These are phyloP conservation scores for Mucor lusitanicus DNA, from an alignment of 371 early-diverging fungal species.

Conservation along the genomic window DNA sequence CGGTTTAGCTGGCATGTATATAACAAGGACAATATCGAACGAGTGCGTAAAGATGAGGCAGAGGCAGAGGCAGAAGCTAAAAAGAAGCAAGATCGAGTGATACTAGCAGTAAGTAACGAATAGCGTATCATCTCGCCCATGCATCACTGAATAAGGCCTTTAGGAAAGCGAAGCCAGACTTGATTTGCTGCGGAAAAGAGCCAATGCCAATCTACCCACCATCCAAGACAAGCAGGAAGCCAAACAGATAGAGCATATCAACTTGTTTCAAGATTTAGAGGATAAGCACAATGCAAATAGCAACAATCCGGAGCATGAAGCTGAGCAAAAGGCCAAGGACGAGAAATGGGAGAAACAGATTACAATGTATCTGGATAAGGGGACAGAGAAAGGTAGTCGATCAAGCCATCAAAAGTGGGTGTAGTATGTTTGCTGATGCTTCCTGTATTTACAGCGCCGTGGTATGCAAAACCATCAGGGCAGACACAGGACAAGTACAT, in stretches of 20 bases:
- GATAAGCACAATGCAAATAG: conserved; percentile 17
- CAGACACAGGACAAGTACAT: conserved; percentile 28
- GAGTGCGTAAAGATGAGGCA: conserved; percentile 71
- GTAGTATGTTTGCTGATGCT: background rate
- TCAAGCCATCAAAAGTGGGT: background rate
- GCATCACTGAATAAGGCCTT: background rate
- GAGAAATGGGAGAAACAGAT: conserved; percentile 59
- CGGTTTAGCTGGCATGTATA: conserved; percentile 75
- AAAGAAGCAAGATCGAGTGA: conserved; percentile 43
- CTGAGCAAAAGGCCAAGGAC: conserved; percentile 58
- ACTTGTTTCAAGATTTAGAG: conserved; percentile 59
- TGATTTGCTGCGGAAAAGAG: conserved; percentile 49
- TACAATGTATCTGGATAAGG: conserved; percentile 69
- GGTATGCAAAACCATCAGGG: conserved; percentile 29
- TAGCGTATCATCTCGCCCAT: background rate
- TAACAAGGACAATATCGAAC: conserved; percentile 69
- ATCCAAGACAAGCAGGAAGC: background rate
- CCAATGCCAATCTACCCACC: conserved; percentile 22
- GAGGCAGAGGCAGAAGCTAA: conserved; percentile 56
- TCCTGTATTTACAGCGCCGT: conserved; percentile 26
- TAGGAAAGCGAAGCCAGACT: conserved; percentile 68
- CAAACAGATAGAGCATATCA: conserved; percentile 45
- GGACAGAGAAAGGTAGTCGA: conserved; percentile 33
- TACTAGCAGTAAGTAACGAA: conserved; percentile 45
- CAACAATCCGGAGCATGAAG: conserved; percentile 58